Conservation (phyloP, 441 rosid genomes). For the Lagerstroemia fauriei region DNA sequence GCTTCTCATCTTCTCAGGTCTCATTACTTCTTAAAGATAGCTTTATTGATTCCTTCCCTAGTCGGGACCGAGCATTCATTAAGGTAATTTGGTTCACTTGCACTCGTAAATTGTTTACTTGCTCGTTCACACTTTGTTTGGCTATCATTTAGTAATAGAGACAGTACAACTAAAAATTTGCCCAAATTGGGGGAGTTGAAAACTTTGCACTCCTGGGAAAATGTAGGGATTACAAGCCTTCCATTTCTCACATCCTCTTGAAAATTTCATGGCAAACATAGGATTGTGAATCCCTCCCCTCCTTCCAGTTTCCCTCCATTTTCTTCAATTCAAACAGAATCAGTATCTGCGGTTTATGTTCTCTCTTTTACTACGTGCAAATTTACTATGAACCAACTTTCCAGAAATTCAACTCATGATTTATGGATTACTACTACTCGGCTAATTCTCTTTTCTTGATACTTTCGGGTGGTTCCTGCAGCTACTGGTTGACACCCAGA, state of each 20-base stretch:
- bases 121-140: neutral
- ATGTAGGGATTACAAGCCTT: neutral
- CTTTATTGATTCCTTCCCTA: conserved; percentile 82
- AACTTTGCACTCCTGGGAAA: neutral
- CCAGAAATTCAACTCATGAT: neutral
- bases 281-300: neutral
- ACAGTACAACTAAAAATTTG: neutral
- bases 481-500: conserved; percentile 88
- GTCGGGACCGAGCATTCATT: conserved; percentile 69
- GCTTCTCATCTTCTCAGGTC: conserved; percentile 53
- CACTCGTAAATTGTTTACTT: neutral
- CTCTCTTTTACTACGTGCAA: neutral
- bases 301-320: neutral
- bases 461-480: conserved; percentile 40
- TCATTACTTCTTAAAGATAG: conserved; percentile 93
- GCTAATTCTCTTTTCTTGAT: neutral
- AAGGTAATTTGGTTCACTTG: conserved; percentile 50
- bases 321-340: neutral
- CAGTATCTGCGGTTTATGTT: neutral
- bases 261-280: too few relatives aligned
- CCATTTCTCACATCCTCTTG: neutral
- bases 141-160: neutral
- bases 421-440: neutral
- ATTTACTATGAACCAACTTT: too few relatives aligned
- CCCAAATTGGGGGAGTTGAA: neutral